Base-by-base conservation (phyloP, 371 early-diverging fungal genomes). In the Haplosporangium sp. region DNA sequence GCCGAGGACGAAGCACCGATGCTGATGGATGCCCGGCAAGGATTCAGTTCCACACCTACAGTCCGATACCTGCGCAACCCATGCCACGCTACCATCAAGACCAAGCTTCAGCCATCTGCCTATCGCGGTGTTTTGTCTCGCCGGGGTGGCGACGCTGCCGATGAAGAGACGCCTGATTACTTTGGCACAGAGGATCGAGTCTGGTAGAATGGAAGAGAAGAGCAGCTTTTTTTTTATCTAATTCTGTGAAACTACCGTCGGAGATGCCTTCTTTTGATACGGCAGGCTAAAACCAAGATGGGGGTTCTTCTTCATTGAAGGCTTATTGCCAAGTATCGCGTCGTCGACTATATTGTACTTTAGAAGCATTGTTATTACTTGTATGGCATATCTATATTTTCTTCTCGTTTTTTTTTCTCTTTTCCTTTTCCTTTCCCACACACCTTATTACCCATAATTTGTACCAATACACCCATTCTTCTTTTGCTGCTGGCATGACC, bases 101-200 rank as follows among this genome's bases (percentile, higher is more conserved):
- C 79, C 54, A 77, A 71, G 62, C 68, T 77, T 53, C 67, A 55
- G 60, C 68, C 72, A 0, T 67, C 72, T 2, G 68, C 68, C 45
- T 71, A 67, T 52, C 65, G 79, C 13, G 57, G 53, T 16, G 23
- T 72, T 11, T 12, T 56, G 18, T 41, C 55, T 12, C 60, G 72
- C 41, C 79, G 73, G 36, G 62, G 67, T 13, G 42, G 42, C 0
- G 72, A 41, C 13, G 72, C 52, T 6, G 72, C 46, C 6, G 72
- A 67, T 29, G 77, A 59, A 4, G 79, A 77, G 47, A 46, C 64
- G 0, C 71, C 79, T 47, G 79, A 77, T 18, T 77, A 71, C 36
- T 77, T 77, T 71, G 76, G 66, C 36, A 46, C 64, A 6, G 79
- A 67, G 37, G 79, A 71, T n/a, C 79, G 79, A 38, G 79, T 77